Base-by-base conservation (phyloP, 139 green algal genomes). In the Chlamydomonas sp. region DNA sequence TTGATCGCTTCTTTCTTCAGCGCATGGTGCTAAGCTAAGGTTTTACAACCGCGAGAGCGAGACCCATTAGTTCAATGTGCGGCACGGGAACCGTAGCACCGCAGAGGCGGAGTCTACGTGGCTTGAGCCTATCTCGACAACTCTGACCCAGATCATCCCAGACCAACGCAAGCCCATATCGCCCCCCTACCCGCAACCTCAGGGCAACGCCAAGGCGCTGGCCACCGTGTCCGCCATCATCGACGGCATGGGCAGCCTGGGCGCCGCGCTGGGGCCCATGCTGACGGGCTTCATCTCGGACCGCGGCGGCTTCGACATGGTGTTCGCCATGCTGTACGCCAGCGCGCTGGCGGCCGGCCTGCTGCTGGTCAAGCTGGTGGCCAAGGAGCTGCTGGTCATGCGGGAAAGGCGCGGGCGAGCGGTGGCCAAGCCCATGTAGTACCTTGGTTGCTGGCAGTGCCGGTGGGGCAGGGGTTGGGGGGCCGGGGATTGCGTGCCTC, bases 151-250 rank as follows among this genome's bases (percentile, higher is more conserved):
- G n/a, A n/a, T n/a, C n/a, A n/a, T n/a, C n/a, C n/a, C n/a, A n/a
- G n/a, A n/a, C n/a, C n/a, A n/a, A n/a, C n/a, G n/a, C n/a, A n/a
- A n/a, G n/a, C n/a, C n/a, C n/a, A n/a, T n/a, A n/a, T n/a, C n/a
- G n/a, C 74, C 9, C n/a, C 12, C 31, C 75, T 1, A n/a, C 49
- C 74, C 61, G 6, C 17, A 49, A 49, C 63, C 49, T 17, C 85
- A 93, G 92, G 94, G 96, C 85, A 98, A 98, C 82, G 91, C 94
- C 59, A 97, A 97, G 79, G 97, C 97, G 14, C 92, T 99, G 67
- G 96, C 97, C 18, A 99, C 97, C 5, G 97, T 99, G 7, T 98
- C 97, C 6, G 97, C 97, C 58, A 99, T 99, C 88, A 99, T 99
- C 31, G 97, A 99, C 89, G 97, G 97, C 77, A 99, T 98, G 93